A percentile compares a stretch with the other conserved stretches of the same genome.
These are phyloP conservation scores for Macadamia integrifolia DNA, from an alignment of 164 flowering plant genomes.

Conservation along the genomic window DNA sequence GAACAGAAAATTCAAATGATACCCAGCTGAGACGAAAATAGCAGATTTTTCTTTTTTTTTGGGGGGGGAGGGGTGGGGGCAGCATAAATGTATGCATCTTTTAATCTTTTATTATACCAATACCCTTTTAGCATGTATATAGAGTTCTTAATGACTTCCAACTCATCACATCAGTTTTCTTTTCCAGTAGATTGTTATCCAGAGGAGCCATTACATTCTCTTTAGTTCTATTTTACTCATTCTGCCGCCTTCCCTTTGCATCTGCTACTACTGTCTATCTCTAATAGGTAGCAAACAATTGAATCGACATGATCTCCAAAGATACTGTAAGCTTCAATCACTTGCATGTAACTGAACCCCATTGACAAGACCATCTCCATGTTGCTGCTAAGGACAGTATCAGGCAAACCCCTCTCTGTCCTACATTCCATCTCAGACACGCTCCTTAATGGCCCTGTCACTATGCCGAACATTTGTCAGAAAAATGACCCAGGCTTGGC, in stretches of 20 bases:
- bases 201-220: neutral
- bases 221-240: conserved; percentile 15
- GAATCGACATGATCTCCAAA: conserved; percentile 96
- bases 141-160: no score
- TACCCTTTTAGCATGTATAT: no score
- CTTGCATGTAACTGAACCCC: conserved; percentile 95
- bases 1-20: no score
- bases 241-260: conserved; percentile 96
- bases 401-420: conserved; percentile 22
- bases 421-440: conserved; percentile 33
- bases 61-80: no score
- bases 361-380: conserved; percentile 80
- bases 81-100: no score
- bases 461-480: neutral
- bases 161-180: neutral
- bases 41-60: no score
- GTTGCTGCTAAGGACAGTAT: conserved; percentile 50
- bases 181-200: no score
- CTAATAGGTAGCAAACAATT: conserved; percentile 80
- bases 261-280: conserved; percentile 59
- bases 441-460: conserved; percentile 49
- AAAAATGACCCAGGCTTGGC: no score
- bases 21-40: no score
- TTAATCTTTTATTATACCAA: neutral
- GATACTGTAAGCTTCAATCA: conserved; percentile 82